These are phyloP conservation scores for Thuja plicata DNA, from an alignment of 83 land plant species.

Conservation along the genomic window DNA sequence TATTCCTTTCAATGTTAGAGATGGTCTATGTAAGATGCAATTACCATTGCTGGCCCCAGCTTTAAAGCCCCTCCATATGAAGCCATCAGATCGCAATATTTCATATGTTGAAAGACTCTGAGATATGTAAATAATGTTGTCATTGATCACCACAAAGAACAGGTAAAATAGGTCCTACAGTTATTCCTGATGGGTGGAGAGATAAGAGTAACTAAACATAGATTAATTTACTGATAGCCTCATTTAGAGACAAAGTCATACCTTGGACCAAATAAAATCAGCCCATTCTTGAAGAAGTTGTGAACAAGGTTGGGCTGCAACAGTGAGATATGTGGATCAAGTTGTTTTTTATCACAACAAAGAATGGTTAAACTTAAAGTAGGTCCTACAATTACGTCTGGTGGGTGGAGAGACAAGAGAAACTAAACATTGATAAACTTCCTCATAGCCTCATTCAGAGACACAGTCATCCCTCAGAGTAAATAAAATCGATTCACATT, in stretches of 20 bases:
- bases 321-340: too few species aligned
- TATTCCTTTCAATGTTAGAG: neutral
- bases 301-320: neutral
- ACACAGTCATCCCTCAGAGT: too few species aligned
- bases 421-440: too few species aligned
- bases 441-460: too few species aligned
- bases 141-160: neutral
- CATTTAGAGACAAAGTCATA: neutral
- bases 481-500: too few species aligned
- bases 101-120: too few species aligned
- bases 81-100: neutral
- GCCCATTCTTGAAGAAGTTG: neutral
- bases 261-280: neutral
- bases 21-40: neutral
- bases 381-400: too few species aligned
- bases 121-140: too few species aligned
- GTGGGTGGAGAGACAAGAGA: too few species aligned
- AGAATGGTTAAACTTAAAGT: too few species aligned
- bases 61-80: neutral
- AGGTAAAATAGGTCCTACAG: neutral
- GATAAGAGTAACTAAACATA: neutral
- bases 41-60: neutral
- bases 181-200: neutral
- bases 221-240: neutral
- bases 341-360: too few species aligned